phyloP scores from a whole-genome alignment of 139 green algal species.

The Chlamydomonas urium region DNA sequence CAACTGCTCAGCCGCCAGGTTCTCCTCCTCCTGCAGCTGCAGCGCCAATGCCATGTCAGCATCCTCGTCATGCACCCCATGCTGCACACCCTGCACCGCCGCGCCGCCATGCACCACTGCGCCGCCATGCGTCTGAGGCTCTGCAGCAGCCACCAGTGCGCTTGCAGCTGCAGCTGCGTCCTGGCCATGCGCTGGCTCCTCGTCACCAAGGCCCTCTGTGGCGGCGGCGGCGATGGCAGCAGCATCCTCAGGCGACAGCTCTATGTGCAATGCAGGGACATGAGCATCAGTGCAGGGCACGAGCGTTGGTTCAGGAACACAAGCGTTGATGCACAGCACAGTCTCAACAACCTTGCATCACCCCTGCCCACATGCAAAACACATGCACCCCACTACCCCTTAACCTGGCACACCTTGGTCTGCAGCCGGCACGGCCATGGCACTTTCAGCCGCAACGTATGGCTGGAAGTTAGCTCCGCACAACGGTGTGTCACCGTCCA shows the following conservation, averaged over 20 bases:
- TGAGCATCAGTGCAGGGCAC: not conserved
- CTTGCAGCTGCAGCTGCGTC: not conserved
- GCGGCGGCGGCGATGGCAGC: slow-evolving; percentile 22
- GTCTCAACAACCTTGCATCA: no score
- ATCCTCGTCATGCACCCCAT: slow-evolving; percentile 23
- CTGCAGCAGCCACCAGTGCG: slow-evolving; percentile 1
- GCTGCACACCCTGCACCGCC: slow-evolving; percentile 2
- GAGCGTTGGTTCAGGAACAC: not conserved
- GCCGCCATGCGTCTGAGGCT: not conserved
- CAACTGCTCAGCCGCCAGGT: slow-evolving; percentile 25
- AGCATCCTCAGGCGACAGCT: slow-evolving; percentile 16
- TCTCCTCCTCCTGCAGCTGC: slow-evolving; percentile 76
- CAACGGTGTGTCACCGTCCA: slow-evolving; percentile 71
- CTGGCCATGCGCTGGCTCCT: not conserved
- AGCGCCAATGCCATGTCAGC: slow-evolving; percentile 79
- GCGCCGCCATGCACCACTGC: not conserved
- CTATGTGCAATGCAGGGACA: not conserved
- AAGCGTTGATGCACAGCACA: not conserved
- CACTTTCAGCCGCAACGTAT: slow-evolving; percentile 11
- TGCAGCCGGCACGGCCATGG: not conserved
- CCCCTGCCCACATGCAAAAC: no score
- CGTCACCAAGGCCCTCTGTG: slow-evolving; percentile 11
- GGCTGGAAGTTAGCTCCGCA: slow-evolving; percentile 45
- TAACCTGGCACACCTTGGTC: not conserved
- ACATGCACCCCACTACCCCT: no score